Percentiles rank a stretch among this genome's conserved stretches.
Evolutionary conservation across 83 land plant genomes (phyloP).

Genomic region (Picea abies): DNA sequence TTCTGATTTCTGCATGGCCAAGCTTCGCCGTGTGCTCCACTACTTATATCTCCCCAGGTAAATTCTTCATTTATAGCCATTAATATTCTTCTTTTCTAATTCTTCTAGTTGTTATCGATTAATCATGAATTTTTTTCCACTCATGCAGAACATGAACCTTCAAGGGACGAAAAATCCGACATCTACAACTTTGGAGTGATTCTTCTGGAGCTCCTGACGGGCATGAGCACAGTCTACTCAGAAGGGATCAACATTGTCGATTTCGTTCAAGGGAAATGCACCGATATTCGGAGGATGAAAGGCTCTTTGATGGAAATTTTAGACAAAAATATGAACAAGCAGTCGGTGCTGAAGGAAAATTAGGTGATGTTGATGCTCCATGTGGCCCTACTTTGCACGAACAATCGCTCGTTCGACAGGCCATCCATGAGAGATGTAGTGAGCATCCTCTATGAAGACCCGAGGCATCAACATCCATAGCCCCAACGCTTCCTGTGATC

Average conservation of each 20-base stretch:
- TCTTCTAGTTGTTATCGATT: neutral
- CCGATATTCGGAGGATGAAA: neutral
- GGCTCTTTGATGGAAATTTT: constrained; percentile 3
- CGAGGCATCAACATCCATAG: too few relatives aligned
- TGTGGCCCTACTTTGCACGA: constrained; percentile 27
- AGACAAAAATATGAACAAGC: neutral
- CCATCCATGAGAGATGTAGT: constrained; percentile 28
- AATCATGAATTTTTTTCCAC: neutral
- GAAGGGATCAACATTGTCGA: neutral
- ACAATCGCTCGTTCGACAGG: constrained; percentile 17
- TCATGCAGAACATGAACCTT: neutral
- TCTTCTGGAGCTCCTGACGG: constrained; percentile 5
- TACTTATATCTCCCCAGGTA: constrained; percentile 95
- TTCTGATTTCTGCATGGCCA: constrained; percentile 65
- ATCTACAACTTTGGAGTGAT: constrained; percentile 9
- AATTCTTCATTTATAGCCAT: neutral
- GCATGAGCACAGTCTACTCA: neutral
- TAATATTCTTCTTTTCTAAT: neutral
- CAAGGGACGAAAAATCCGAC: neutral
- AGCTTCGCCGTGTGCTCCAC: constrained; percentile 78
- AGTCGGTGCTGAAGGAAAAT: constrained; percentile 7
- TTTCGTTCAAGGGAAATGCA: neutral
- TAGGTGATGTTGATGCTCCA: constrained; percentile 12
- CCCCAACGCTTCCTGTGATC: too few relatives aligned
- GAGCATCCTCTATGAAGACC: constrained; percentile 19